These are phyloP conservation scores for Allium cepa DNA, from an alignment of 106 monocot species.

Conservation along the genomic window DNA sequence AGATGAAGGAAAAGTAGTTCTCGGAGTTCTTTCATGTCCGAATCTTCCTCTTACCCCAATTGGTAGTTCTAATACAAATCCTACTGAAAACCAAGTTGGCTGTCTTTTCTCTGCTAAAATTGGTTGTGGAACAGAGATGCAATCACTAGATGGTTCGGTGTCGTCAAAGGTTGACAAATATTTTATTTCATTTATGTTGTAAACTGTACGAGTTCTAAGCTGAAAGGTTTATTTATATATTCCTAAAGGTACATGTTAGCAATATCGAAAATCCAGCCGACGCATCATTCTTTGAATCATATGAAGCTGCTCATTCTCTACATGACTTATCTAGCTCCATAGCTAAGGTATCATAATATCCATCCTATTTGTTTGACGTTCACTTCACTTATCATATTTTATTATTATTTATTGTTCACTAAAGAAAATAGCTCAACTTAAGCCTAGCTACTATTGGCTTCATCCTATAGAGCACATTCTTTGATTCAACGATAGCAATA, in stretches of 20 bases:
- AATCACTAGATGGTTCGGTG: slow-evolving; percentile 57
- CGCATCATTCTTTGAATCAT: slow-evolving; percentile 95
- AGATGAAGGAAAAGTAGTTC: slow-evolving; percentile 77
- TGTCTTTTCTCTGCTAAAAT: slow-evolving; percentile 89
- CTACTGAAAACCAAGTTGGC: slow-evolving; percentile 35
- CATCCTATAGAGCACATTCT: no score
- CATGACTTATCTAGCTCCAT: slow-evolving; percentile 81
- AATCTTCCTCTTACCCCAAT: slow-evolving; percentile 76
- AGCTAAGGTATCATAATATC: slow-evolving; percentile 45
- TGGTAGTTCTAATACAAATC: slow-evolving; percentile 6
- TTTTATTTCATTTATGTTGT: neutral
- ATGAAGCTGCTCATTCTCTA: slow-evolving; percentile 89
- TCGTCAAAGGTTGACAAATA: slow-evolving; percentile 32
- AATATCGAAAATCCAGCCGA: slow-evolving; percentile 54
- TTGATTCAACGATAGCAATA: no score
- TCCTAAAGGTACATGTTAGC: slow-evolving; percentile 62
- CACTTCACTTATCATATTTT: no score
- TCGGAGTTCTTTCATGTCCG: slow-evolving; percentile 93
- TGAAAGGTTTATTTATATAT: no score
- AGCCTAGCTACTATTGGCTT: no score
- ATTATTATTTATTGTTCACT: no score
- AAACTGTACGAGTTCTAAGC: neutral
- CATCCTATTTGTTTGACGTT: no score
- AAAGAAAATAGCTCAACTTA: no score
- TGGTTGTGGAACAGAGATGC: slow-evolving; percentile 64